A percentile compares a stretch with the other conserved stretches of the same genome.
phyloP scores from a whole-genome alignment of 139 green algal genomes.

The Chlorella sp. region DNA sequence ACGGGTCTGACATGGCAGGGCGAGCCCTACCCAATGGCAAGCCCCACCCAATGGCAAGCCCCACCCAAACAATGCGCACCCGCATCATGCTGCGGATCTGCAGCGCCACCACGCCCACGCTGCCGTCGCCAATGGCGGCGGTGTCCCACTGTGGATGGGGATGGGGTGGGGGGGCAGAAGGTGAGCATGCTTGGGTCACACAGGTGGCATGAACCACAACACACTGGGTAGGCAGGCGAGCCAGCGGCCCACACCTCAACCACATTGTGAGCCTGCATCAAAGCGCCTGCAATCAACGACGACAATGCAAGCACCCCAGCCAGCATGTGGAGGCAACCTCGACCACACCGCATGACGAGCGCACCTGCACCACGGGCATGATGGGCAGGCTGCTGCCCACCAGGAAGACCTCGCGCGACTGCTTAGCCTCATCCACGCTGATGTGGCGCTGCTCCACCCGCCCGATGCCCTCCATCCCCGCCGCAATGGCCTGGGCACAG shows the following conservation, averaged over 20 bases:
- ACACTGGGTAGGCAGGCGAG: too few species aligned
- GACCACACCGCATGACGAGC: neutral
- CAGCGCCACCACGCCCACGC: slow-evolving; percentile 58
- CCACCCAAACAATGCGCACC: too few species aligned
- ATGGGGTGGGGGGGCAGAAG: neutral
- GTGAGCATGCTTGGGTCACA: neutral
- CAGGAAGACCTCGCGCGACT: slow-evolving; percentile 57
- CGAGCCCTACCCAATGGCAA: too few species aligned
- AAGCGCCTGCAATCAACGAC: too few species aligned
- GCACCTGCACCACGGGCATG: slow-evolving; percentile 43
- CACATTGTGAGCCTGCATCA: too few species aligned
- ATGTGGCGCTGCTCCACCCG: slow-evolving; percentile 46
- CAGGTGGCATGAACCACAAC: too few species aligned
- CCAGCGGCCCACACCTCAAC: too few species aligned
- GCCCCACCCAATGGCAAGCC: too few species aligned
- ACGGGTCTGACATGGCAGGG: too few species aligned
- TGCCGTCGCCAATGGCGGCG: slow-evolving; percentile 29
- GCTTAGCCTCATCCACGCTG: slow-evolving; percentile 51
- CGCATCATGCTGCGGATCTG: slow-evolving; percentile 50
- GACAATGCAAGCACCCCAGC: too few species aligned
- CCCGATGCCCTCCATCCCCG: slow-evolving; percentile 30
- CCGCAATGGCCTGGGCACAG: slow-evolving; percentile 15
- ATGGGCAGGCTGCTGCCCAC: slow-evolving; percentile 45
- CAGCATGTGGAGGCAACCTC: too few species aligned
- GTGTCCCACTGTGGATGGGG: slow-evolving; percentile 45